Evolutionary conservation across 139 green algal genomes (phyloP), one percentile per base, ranked within the genome.

Genomic region (Auxenochlorella pyrenoidosa): DNA sequence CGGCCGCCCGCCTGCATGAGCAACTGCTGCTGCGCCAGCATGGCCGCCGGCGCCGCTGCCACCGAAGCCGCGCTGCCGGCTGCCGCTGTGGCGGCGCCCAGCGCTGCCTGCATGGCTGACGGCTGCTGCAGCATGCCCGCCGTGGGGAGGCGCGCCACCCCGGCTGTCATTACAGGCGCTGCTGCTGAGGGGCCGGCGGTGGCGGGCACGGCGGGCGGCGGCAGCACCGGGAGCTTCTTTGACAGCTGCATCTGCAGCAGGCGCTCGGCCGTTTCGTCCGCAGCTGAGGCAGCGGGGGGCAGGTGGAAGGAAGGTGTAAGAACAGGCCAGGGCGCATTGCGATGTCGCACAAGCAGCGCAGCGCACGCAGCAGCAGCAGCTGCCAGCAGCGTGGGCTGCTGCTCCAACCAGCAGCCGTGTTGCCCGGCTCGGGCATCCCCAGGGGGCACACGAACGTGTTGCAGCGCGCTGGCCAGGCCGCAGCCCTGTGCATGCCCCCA

Each of bases 21-120:
- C 28, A 76, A 38, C 79, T 85, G 79, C 79, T 85, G 79, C 60
- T 85, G 79, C 59, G 79, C 79, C 60, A 76, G 24, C 79, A 85
- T 85, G 40, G 65, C 41, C 12, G 79, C 59, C 15, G 79, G 59
- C 28, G 54, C 79, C 12, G 36, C 60, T 19, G 79, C 24, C 60
- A 85, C n/a, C 12, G 59, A n/a, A 3, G 73, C 73, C 10, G 41
- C 73, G 41, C 68, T 75, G 68, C 68, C 68, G 32, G 44, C 76
- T 36, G 76, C 76, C 26, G 78, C 32, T 5, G 38, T 22, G 26
- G 51, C 51, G 2, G n/a, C 78, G 54, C 51, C 78, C 12, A 47
- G 51, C 78, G 51, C 51, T 0, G n/a, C 78, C n/a, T 47, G n/a
- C 78, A 71, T 71, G 26, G n/a, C 78, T 22, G 51, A n/a, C 21